Percentiles rank a stretch among this genome's conserved stretches.
These are phyloP conservation scores for Cladosporium sp. DNA, from an alignment of 2,329 filamentous ascomycete species.

Conservation along the genomic window DNA sequence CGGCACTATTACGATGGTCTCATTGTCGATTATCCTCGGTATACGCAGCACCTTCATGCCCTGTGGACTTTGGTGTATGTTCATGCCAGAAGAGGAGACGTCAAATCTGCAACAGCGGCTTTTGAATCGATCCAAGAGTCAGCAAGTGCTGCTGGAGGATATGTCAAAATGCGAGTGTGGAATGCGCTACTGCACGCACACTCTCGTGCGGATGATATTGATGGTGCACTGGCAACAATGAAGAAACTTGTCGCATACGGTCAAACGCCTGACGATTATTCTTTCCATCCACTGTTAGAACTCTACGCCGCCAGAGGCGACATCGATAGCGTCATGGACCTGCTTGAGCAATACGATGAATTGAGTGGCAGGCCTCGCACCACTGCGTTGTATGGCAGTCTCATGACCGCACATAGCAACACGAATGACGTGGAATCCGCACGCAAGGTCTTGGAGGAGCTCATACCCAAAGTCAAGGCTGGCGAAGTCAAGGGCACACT, in stretches of 20 bases:
- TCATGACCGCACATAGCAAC: conserved; percentile 64
- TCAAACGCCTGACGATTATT: conserved; percentile 59
- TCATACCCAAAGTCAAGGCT: conserved; percentile 47
- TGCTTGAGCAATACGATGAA: conserved; percentile 64
- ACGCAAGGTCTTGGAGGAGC: conserved; percentile 57
- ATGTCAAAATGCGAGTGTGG: conserved; percentile 63
- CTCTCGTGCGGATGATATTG: conserved; percentile 65
- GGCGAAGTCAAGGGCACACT: conserved; percentile 52
- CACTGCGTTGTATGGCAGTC: conserved; percentile 60
- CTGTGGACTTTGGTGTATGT: conserved; percentile 64
- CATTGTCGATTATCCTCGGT: conserved; percentile 26
- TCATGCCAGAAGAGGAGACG: conserved; percentile 69
- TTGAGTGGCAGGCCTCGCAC: conserved; percentile 54
- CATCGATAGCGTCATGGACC: conserved; percentile 64
- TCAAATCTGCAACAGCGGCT: conserved; percentile 58
- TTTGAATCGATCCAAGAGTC: conserved; percentile 60
- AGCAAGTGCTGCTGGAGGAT: conserved; percentile 26
- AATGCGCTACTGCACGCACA: conserved; percentile 77
- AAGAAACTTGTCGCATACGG: conserved; percentile 56
- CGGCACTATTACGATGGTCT: conserved; percentile 39
- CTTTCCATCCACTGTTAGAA: conserved; percentile 73
- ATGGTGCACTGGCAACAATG: conserved; percentile 67
- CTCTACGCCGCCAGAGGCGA: conserved; percentile 73
- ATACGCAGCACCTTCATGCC: conserved; percentile 25
- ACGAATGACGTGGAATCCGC: conserved; percentile 50